Conservation (phyloP, 331 rosid genomes). For the Acacia concinna region DNA sequence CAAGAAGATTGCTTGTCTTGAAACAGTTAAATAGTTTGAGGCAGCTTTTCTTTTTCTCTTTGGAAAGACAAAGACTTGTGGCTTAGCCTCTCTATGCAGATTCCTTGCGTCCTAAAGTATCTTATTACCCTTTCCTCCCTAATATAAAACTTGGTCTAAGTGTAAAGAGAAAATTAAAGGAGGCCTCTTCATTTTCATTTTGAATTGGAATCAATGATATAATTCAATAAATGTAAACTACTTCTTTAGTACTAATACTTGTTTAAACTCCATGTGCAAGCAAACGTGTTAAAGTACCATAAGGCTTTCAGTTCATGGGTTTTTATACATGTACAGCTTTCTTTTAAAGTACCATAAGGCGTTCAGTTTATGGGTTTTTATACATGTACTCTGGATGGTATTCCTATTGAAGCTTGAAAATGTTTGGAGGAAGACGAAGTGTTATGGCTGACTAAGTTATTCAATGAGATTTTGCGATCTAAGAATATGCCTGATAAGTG, state of each 20-base stretch:
- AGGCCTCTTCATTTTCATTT: background rate
- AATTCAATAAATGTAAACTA: background rate
- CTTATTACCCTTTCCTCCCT: background rate
- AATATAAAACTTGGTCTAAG: background rate
- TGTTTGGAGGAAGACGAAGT: too few relatives aligned
- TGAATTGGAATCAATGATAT: background rate
- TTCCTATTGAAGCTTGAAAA: too few relatives aligned
- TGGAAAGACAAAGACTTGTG: constrained; percentile 27
- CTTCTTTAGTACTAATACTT: background rate
- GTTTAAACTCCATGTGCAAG: background rate
- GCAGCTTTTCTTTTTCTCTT: constrained; percentile 46
- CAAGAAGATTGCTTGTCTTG: constrained; percentile 54
- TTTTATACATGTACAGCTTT: too few relatives aligned
- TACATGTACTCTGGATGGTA: too few relatives aligned
- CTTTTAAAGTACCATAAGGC: too few relatives aligned
- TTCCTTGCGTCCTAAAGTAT: constrained; percentile 13
- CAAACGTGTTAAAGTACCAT: too few relatives aligned
- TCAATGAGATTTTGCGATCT: too few relatives aligned
- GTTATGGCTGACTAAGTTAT: too few relatives aligned
- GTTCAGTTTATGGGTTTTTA: too few relatives aligned
- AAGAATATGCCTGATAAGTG: too few relatives aligned
- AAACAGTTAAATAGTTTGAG: constrained; percentile 25
- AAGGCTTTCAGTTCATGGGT: background rate
- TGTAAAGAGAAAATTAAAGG: background rate
- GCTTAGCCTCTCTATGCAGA: constrained; percentile 13